These are phyloP conservation scores for Fusarium staphyleae DNA, from an alignment of 2,329 filamentous ascomycete genomes.

Conservation along the genomic window DNA sequence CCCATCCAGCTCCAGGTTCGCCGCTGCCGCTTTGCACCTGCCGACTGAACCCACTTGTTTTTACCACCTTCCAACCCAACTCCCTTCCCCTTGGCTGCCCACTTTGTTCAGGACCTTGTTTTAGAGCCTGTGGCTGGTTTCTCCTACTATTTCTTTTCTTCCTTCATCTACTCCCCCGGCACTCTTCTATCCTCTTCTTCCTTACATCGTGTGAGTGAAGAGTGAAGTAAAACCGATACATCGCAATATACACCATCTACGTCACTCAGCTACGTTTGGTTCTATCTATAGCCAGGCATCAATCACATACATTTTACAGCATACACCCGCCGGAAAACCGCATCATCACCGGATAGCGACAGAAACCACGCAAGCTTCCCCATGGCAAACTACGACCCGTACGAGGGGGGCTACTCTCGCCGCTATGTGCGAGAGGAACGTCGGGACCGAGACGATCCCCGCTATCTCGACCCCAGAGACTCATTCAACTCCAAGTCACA, in stretches of 20 bases:
- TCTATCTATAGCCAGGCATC: neutral
- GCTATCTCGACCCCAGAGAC: conserved; percentile 62
- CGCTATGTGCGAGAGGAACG: conserved; percentile 63
- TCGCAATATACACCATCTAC: neutral
- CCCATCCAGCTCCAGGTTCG: conserved; percentile 16
- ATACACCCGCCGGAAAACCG: conserved; percentile 3
- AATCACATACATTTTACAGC: neutral
- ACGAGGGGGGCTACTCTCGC: conserved; percentile 59
- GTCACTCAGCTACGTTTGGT: neutral
- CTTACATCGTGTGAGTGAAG: conserved; percentile 14
- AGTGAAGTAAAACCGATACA: neutral
- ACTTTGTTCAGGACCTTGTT: conserved; percentile 33
- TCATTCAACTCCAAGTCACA: conserved; percentile 54
- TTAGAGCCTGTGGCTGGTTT: conserved; percentile 27
- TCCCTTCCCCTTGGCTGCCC: conserved; percentile 20
- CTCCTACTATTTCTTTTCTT: conserved; percentile 23
- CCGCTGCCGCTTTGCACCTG: conserved; percentile 8
- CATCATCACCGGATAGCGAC: conserved; percentile 4
- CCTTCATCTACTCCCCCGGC: conserved; percentile 15
- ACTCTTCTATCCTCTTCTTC: conserved; percentile 16
- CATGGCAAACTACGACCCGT: conserved; percentile 61
- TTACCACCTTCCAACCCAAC: neutral
- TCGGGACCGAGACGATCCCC: conserved; percentile 54
- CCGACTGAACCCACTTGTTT: conserved; percentile 22
- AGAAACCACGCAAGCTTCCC: conserved; percentile 14